A percentile compares a stretch with the other conserved stretches of the same genome.
Evolutionary conservation across 1,139 yeast genomes (phyloP).

Genomic region (Pichia sp.): DNA sequence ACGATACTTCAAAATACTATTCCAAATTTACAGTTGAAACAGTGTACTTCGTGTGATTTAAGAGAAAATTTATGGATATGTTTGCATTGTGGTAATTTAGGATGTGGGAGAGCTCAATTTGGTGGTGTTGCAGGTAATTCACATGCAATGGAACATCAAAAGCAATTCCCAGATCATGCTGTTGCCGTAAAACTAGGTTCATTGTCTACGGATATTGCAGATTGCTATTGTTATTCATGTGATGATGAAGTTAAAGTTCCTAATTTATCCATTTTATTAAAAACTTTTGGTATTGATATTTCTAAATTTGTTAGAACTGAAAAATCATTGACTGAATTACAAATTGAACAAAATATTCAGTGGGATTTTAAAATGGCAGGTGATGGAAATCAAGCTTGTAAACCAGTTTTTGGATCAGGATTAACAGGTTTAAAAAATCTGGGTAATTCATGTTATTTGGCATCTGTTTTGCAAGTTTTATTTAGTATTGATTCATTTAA

Average conservation of each 20-base stretch:
- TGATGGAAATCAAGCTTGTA: slow-evolving; percentile 58
- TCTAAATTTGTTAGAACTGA: slow-evolving; percentile 59
- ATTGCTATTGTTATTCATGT: slow-evolving; percentile 82
- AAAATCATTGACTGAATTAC: slow-evolving; percentile 79
- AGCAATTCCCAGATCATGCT: slow-evolving; percentile 50
- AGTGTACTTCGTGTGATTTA: slow-evolving; percentile 65
- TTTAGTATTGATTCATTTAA: slow-evolving; percentile 35
- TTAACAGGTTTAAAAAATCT: slow-evolving; percentile 79
- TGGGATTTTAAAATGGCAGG: slow-evolving; percentile 89
- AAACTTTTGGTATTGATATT: slow-evolving; percentile 65
- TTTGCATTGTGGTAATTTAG: slow-evolving; percentile 77
- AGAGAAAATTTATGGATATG: slow-evolving; percentile 87
- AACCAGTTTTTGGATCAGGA: slow-evolving; percentile 62
- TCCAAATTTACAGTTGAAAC: slow-evolving; percentile 34
- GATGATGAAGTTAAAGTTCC: slow-evolving; percentile 86
- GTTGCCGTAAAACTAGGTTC: slow-evolving; percentile 91
- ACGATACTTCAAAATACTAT: slow-evolving; percentile 39
- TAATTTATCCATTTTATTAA: slow-evolving; percentile 42
- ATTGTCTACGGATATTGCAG: slow-evolving; percentile 64
- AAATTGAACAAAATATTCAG: slow-evolving; percentile 83
- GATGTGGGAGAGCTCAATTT: slow-evolving; percentile 91
- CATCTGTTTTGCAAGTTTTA: slow-evolving; percentile 72
- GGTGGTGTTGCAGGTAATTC: slow-evolving; percentile 92
- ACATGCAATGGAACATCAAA: slow-evolving; percentile 74
- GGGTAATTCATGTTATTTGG: slow-evolving; percentile 90